Base-by-base conservation (phyloP, 2,329 filamentous ascomycete genomes). In the Penicillium hordei region DNA sequence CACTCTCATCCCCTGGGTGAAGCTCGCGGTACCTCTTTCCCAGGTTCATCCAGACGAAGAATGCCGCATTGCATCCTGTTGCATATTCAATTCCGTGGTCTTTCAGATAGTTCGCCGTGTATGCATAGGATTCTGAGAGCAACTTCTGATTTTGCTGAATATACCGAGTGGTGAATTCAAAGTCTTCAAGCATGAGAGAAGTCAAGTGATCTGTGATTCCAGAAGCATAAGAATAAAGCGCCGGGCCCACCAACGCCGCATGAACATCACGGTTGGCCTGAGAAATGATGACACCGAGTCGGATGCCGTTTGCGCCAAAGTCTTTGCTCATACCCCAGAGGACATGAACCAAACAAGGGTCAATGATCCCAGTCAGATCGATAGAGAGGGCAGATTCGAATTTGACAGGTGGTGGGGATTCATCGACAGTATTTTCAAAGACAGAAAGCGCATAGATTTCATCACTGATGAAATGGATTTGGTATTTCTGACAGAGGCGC, bases 391-490 rank as follows among this genome's bases (percentile, higher is more conserved):
- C 69, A 0, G 81, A 84, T 10, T 75, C 74, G 58, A 85, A 85
- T 0, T 72, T 66, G 0, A 71, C 61, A 0, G 65, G 58, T 0
- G 61, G 50, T 0, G 69, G 63, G 0, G 44, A 12, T 0, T 56
- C 54, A 42, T 69, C 77, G 55, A 61, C 70, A 36, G 31, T 71
- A 58, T 79, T 83, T 7, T 75, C 58, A 67, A 78, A 86, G 1
- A 80, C 71, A 0, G 83, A 84, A 5, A 83, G 65, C 2, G 82
- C 84, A 64, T 86, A 86, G 39, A 86, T 81, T 65, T 86, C 84
- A 65, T 86, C 83, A 62, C 78, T 80, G 67, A 86, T 77, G 38
- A 86, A 70, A 62, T 86, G 82, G 5, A 86, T 69, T 3, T 73
- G 60, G 60, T 85, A 70, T 54, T 76, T 75, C 52, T 81, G 71